Evolutionary conservation across 371 early-diverging fungal species (phyloP).

Genomic region (Nematocida sp.): DNA sequence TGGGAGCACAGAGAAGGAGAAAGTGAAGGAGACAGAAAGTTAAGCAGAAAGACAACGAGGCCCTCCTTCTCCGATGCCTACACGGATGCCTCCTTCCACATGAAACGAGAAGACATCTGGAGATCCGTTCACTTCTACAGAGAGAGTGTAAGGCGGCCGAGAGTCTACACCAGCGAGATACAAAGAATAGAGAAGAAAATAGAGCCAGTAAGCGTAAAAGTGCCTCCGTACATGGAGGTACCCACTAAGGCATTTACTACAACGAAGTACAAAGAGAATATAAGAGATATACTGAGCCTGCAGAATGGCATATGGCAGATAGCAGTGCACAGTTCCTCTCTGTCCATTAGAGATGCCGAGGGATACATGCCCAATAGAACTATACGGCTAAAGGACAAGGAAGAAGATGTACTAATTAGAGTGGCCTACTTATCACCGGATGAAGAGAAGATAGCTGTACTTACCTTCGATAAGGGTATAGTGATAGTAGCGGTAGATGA

Average conservation of each 20-base stretch:
- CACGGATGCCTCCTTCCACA: neutral
- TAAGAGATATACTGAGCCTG: conserved; percentile 14
- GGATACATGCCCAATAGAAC: conserved; percentile 24
- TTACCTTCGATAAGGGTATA: conserved; percentile 34
- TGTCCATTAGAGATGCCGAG: conserved; percentile 18
- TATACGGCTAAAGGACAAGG: neutral
- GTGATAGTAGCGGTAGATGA: neutral
- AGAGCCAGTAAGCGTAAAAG: conserved; percentile 29
- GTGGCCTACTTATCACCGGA: conserved; percentile 34
- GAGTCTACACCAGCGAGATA: conserved; percentile 22
- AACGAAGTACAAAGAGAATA: conserved; percentile 19
- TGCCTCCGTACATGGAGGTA: conserved; percentile 25
- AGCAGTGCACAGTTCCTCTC: conserved; percentile 36
- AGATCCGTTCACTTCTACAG: conserved; percentile 46
- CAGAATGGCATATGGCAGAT: conserved; percentile 17
- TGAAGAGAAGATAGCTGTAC: conserved; percentile 36
- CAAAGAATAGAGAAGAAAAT: conserved; percentile 26
- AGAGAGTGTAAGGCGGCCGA: conserved; percentile 33
- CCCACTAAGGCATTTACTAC: conserved; percentile 4
- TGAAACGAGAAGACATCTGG: conserved; percentile 36
- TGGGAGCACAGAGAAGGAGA: conserved; percentile 23
- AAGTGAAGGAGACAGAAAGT: conserved; percentile 27
- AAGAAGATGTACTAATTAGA: conserved; percentile 39
- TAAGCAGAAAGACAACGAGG: conserved; percentile 34
- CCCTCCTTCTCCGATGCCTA: conserved; percentile 24